A percentile compares a stretch with the other conserved stretches of the same genome.
phyloP scores from a whole-genome alignment of 805 yeast genomes.

The Maudiozyma barnettii region DNA sequence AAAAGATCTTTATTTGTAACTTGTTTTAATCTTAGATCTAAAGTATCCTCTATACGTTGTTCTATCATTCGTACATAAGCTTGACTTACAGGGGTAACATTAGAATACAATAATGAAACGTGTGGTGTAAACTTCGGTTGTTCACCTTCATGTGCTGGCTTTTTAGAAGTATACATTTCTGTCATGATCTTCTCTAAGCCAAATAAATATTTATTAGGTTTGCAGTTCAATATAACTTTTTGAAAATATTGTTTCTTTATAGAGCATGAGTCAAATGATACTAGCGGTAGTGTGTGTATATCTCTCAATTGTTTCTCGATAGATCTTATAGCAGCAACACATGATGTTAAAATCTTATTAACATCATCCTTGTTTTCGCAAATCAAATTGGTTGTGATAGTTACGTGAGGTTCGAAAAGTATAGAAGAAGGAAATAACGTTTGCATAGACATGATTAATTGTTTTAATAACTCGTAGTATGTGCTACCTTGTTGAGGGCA shows the following conservation, averaged over 20 bases:
- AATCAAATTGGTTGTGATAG: constrained; percentile 54
- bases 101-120: constrained; percentile 59
- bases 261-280: constrained; percentile 18
- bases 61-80: constrained; percentile 56
- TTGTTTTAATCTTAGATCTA: constrained; percentile 33
- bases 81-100: constrained; percentile 53
- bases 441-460: constrained; percentile 53
- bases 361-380: constrained; percentile 47
- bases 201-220: constrained; percentile 21
- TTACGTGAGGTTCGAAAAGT: constrained; percentile 64
- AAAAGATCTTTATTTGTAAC: constrained; percentile 7
- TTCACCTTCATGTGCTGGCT: constrained; percentile 28
- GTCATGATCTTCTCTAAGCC: constrained; percentile 40
- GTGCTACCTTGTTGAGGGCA: constrained; percentile 52
- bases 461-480: constrained; percentile 45
- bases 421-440: constrained; percentile 70
- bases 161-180: constrained; percentile 40
- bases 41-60: constrained; percentile 55
- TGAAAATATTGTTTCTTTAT: constrained; percentile 24
- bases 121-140: constrained; percentile 57
- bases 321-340: constrained; percentile 45
- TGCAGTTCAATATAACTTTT: constrained; percentile 22
- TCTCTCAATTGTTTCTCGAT: constrained; percentile 13
- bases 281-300: constrained; percentile 8
- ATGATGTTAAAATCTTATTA: constrained; percentile 44